Percentiles rank a stretch among this genome's conserved stretches.
These are phyloP conservation scores for Plasmodium coatneyi DNA, from an alignment of 169 alveolate genomes.

Conservation along the genomic window DNA sequence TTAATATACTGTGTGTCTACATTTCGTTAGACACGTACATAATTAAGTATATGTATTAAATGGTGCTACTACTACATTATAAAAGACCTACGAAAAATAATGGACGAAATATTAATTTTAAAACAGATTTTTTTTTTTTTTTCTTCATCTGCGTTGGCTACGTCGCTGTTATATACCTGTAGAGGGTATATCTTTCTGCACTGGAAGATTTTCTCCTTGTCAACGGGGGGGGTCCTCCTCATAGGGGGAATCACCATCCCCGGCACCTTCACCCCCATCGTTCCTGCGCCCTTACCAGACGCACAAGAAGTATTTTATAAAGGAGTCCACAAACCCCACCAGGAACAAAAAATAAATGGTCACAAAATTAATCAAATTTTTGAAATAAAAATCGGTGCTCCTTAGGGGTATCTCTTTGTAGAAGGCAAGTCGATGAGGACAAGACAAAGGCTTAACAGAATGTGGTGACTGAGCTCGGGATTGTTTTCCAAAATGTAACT, in stretches of 20 bases:
- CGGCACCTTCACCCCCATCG: too few species aligned
- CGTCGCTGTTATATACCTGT: not conserved
- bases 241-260: not conserved
- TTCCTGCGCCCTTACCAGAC: conserved; percentile 23
- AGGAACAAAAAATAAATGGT: conserved; percentile 44
- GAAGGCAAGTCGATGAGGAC: conserved; percentile 46
- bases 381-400: conserved; percentile 18
- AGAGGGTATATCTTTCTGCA: conserved; percentile 28
- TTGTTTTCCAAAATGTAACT: conserved; percentile 26
- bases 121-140: not conserved
- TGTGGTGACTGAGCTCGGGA: conserved; percentile 35
- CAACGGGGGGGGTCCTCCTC: not conserved
- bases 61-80: not conserved
- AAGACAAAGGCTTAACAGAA: conserved; percentile 54
- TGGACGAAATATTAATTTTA: not conserved
- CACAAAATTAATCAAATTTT: conserved; percentile 47
- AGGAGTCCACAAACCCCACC: not conserved
- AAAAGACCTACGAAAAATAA: not conserved
- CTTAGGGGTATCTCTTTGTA: conserved; percentile 17
- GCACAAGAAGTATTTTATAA: conserved; percentile 35
- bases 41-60: not conserved
- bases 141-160: not conserved
- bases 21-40: not conserved
- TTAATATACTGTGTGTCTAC: not conserved
- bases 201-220: conserved; percentile 12